Base-by-base conservation (phyloP, 1,139 yeast species). In the Debaryomyces sp. region DNA sequence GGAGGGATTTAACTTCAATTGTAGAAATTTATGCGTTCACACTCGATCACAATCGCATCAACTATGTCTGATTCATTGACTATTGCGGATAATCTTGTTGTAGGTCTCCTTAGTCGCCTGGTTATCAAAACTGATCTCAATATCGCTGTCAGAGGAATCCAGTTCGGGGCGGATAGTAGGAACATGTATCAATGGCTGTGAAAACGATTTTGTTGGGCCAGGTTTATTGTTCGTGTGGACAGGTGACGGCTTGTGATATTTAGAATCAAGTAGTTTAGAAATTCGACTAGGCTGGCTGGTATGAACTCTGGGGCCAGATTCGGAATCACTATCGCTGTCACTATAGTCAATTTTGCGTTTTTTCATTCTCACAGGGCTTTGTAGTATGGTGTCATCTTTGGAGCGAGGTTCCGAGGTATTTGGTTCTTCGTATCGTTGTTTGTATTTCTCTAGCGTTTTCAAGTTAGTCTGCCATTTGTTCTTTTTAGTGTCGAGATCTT, bases 381-480 rank as follows among this genome's bases (percentile, higher is more conserved):
- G 26, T 18, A 43, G 38, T 29, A 41, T 21, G 24, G 15, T 41
- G 18, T 41, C 40, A 32, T 36, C 42, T 21, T 38, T 17, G 5
- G 35, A 13, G n/a, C 44, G 22, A 22, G 35, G 23, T 13, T 30
- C 37, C 4, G 43, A 8, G 12, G 27, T 10, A 15, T 13, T 8
- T 13, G 36, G 27, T 4, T 42, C 49, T 27, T 29, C 18, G 30
- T 53, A 46, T 23, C 52, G 50, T 17, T 57, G 47, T 33, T 60
- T 54, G 49, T 66, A 64, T 6, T 50, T 37, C 35, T 61, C 54
- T 32, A 61, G 53, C 21, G 51, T 54, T 18, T 51, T 47, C 12
- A 63, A 29, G 47, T 67, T 65, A 3, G 49, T 35, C 21, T 57
- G 54, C 70, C 71, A 67, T 46, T 63, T 63, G 17, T 53, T 46